Percentiles rank a stretch among this genome's conserved stretches.
Conservation (phyloP, 2,329 filamentous ascomycete genomes). For the Neophaeococcomyces mojaviensis region DNA sequence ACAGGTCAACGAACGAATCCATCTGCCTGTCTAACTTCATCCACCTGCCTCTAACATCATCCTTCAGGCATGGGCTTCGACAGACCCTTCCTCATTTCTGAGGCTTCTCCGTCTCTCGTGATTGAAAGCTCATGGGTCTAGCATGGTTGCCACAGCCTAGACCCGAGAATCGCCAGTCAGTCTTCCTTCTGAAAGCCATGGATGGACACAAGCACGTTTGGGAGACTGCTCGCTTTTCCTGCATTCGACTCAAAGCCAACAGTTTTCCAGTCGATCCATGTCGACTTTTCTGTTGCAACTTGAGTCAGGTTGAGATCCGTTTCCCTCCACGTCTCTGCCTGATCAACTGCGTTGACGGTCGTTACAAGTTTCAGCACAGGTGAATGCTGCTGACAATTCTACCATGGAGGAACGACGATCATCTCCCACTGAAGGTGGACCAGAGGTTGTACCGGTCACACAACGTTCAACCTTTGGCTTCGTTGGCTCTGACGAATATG, state of each 20-base stretch:
- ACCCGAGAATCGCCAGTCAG: not conserved
- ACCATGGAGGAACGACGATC: not conserved
- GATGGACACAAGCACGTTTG: not conserved
- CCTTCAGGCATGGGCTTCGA: not conserved
- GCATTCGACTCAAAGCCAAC: not conserved
- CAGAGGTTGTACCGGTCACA: slow-evolving; percentile 5
- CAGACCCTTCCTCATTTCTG: not conserved
- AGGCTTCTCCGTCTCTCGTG: not conserved
- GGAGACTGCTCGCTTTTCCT: not conserved
- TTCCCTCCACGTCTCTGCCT: not conserved
- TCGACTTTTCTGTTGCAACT: not conserved
- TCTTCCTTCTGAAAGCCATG: not conserved
- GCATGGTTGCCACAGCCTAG: not conserved
- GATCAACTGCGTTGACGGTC: not conserved
- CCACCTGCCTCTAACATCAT: no score
- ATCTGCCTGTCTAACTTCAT: no score
- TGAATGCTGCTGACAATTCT: not conserved
- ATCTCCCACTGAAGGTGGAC: slow-evolving; percentile 1
- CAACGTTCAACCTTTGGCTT: slow-evolving; percentile 4
- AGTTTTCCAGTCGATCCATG: not conserved
- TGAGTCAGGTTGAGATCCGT: not conserved
- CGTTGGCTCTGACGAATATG: slow-evolving; percentile 7
- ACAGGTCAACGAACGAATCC: no score
- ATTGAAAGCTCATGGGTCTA: not conserved
- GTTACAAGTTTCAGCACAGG: not conserved